A percentile compares a stretch with the other conserved stretches of the same genome.
These are phyloP conservation scores for Aureobasidium sp. DNA, from an alignment of 2,329 filamentous ascomycete species.

Conservation along the genomic window DNA sequence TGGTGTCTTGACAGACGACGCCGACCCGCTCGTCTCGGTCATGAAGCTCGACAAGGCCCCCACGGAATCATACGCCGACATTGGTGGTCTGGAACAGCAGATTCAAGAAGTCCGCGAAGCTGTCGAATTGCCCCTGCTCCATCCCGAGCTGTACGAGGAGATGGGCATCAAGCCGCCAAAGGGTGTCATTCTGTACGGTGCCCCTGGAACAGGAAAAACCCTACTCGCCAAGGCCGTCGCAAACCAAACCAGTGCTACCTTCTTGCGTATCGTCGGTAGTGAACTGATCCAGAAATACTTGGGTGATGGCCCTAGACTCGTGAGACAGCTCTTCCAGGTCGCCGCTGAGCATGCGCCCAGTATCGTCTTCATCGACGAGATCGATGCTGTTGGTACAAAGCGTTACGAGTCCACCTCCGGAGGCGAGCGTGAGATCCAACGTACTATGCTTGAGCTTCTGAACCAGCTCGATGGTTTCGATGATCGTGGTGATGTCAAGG, in stretches of 20 bases:
- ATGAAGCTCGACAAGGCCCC: conserved; percentile 99
- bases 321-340: conserved; percentile 93
- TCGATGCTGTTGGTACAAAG: conserved; percentile 97
- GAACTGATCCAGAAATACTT: conserved; percentile 99
- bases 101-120: conserved; percentile 98
- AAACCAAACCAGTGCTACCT: conserved; percentile 97
- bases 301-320: conserved; percentile 87
- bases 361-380: conserved; percentile 99
- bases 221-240: conserved; percentile 93
- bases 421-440: conserved; percentile 93
- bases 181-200: conserved; percentile 97
- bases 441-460: conserved; percentile 95
- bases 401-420: conserved; percentile 96
- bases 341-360: conserved; percentile 93
- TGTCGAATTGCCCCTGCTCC: conserved; percentile 87
- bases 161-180: conserved; percentile 99
- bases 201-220: conserved; percentile 94
- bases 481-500: conserved; percentile 97
- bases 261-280: conserved; percentile 92
- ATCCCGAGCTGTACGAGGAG: conserved; percentile 97
- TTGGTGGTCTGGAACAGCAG: conserved; percentile 88
- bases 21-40: conserved; percentile 90
- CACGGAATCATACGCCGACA: conserved; percentile 96
- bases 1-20: conserved; percentile 91
- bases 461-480: conserved; percentile 99